Evolutionary conservation across 768 basidiomycete species (phyloP).

Genomic region (Kwoniella dejecticola): DNA sequence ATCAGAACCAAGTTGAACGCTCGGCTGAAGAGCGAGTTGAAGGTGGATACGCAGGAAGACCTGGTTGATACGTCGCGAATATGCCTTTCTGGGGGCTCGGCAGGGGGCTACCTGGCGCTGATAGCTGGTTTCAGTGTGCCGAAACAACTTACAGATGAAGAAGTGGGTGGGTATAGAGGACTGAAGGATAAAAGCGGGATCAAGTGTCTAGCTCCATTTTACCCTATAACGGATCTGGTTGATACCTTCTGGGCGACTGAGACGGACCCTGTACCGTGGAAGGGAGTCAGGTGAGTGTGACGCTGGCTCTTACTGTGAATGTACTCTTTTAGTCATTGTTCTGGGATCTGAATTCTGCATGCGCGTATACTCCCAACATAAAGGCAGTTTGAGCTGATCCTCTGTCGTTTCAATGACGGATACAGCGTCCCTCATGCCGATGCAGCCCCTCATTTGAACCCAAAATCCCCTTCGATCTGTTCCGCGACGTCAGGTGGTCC

Average conservation of each 20-base stretch:
- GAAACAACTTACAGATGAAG: conserved; percentile 26
- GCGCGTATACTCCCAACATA: no score
- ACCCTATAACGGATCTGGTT: conserved; percentile 49
- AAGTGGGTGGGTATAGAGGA: conserved; percentile 46
- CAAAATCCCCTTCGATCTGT: conserved; percentile 37
- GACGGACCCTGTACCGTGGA: conserved; percentile 48
- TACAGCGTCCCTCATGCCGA: conserved; percentile 40
- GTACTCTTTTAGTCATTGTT: no score
- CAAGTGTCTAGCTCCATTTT: conserved; percentile 50
- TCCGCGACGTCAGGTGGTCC: conserved; percentile 44
- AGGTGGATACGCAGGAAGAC: conserved; percentile 25
- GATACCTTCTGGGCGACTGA: conserved; percentile 49
- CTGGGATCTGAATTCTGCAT: no score
- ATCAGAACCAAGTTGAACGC: conserved; percentile 40
- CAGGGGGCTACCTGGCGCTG: conserved; percentile 49
- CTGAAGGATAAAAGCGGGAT: conserved; percentile 23
- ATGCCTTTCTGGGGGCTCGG: conserved; percentile 47
- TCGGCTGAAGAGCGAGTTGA: conserved; percentile 25
- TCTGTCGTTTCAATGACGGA: no score
- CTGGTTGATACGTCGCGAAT: conserved; percentile 38
- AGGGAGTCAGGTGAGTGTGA: conserved; percentile 28
- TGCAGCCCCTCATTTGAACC: conserved; percentile 42
- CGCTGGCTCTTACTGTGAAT: no score
- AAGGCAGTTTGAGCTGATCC: no score
- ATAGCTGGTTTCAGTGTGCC: conserved; percentile 43